Evolutionary conservation across 768 basidiomycete species (phyloP), one percentile per base, ranked within the genome.

Genomic region (Tulasnella sp.): DNA sequence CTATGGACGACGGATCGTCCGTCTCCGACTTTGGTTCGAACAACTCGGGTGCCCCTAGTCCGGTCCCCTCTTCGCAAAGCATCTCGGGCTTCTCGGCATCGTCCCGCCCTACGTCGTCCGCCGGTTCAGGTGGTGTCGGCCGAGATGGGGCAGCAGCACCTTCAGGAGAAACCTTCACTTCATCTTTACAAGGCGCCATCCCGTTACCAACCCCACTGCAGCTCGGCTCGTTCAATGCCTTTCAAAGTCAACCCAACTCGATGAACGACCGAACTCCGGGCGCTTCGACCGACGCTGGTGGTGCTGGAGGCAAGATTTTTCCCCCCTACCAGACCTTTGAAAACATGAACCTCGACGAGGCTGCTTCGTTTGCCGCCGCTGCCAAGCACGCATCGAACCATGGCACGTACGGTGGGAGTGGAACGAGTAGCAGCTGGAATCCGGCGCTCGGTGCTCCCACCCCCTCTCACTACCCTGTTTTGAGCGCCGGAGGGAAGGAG

Each of bases 401-500:
- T 34, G 58, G 58, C 19, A 52, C 49, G 29, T 38, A 58, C 29
- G 37, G 38, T 25, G 37, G 29, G 19, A 73, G 14, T 29, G 49
- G 52, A 4, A 37, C 29, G 4, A 68, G 15, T 36, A 71, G 25
- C 69, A 38, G 29, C 36, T 64, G 58, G 58, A 70, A 34, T 25
- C 37, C 19, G 11, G 22, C 11, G 2, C 25, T 39, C 0, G 37
- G 37, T 39, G 37, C 40, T 6, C 68, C 34, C n/a, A 38, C 40
- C 12, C 37, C 69, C 9, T 38, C 69, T 9, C 7, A 19, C 3
- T 52, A 39, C 25, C 37, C 45, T 14, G 73, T 74, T 25, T 45
- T 76, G 38, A 76, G 75, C 75, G 75, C 75, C 3, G 75, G 75
- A 9, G 75, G 75, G 2, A 76, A 71, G 29, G 76, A 77, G 54